Conservation (phyloP, 192 early-diverging fungal species). For the Coemansia sp. region DNA sequence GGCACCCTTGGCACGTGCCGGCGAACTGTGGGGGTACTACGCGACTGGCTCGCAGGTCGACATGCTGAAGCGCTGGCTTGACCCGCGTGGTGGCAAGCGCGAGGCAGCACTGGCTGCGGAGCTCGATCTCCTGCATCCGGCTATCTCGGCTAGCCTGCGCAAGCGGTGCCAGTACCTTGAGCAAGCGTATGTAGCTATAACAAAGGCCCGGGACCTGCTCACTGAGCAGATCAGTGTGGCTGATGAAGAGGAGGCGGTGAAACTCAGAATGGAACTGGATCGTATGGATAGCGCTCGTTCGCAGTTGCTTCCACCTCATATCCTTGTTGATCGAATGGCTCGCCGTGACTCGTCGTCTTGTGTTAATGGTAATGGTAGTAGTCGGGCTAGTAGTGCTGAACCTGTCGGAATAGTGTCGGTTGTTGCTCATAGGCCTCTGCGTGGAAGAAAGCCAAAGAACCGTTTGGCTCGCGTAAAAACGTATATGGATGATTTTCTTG, state of each 20-base stretch:
- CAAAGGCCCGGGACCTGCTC: conserved; percentile 26
- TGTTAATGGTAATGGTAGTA: conserved; percentile 17
- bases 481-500: conserved; percentile 39
- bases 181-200: conserved; percentile 25
- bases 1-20: conserved; percentile 11
- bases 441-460: conserved; percentile 39
- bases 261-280: conserved; percentile 26
- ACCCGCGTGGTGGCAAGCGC: conserved; percentile 69
- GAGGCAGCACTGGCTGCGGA: conserved; percentile 67
- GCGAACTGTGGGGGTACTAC: conserved; percentile 59
- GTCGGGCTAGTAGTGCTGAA: conserved; percentile 39
- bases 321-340: conserved; percentile 11
- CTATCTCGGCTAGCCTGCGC: conserved; percentile 60
- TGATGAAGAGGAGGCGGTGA: background rate
- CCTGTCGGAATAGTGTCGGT: background rate
- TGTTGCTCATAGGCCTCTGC: conserved; percentile 23
- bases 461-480: conserved; percentile 5
- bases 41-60: conserved; percentile 65
- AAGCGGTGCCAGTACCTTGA: conserved; percentile 57
- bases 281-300: conserved; percentile 17
- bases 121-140: conserved; percentile 57
- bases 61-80: conserved; percentile 71
- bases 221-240: conserved; percentile 28
- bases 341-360: background rate
- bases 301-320: conserved; percentile 33